Evolutionary conservation across 75 land plant genomes (phyloP), one percentile per base, ranked within the genome.

Genomic region (Pseudotsuga menziesii): DNA sequence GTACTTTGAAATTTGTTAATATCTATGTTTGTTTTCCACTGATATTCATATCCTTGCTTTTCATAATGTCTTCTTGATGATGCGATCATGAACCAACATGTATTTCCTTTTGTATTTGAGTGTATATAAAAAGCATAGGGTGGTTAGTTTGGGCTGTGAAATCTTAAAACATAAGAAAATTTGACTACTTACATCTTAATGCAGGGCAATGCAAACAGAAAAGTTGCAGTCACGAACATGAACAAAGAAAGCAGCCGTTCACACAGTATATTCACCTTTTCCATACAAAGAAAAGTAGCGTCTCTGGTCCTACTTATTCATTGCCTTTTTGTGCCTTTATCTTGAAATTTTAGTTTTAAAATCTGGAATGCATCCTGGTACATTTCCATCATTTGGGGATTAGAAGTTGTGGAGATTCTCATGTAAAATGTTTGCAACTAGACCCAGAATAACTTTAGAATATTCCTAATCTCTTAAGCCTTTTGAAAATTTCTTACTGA

Each of bases 161-260:
- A 44, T 62, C 25, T 69, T 15, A 69, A 69, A 69, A n/a, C 44
- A 41, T 41, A 69, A 39, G 72, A 41, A 39, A 69, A 19, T 20
- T 69, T 69, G 54, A 69, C 25, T 22, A 3, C 48, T 69, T 69
- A 69, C 39, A 41, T 22, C 54, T 44, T 69, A 39, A 63, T 69
- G 16, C 83, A 89, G 91, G 91, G 91, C 41, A 80, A 83, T 61
- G 84, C 90, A 16, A 89, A 89, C 41, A 84, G 91, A 61, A 85
- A 82, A 76, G 84, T 89, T 23, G 91, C 87, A 52, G 85, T 88
- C 7, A 88, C 91, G 22, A 82, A 83, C 48, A 85, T 85, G 91
- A 89, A 89, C 75, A 74, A 82, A 52, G 91, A 88, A 81, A 89
- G 91, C 69, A 89, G 91, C 71, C 89, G 90, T 29, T 89, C 91